These are phyloP conservation scores for Mycosphaerelloides madeirae DNA, from an alignment of 2,329 filamentous ascomycete species.

Conservation along the genomic window DNA sequence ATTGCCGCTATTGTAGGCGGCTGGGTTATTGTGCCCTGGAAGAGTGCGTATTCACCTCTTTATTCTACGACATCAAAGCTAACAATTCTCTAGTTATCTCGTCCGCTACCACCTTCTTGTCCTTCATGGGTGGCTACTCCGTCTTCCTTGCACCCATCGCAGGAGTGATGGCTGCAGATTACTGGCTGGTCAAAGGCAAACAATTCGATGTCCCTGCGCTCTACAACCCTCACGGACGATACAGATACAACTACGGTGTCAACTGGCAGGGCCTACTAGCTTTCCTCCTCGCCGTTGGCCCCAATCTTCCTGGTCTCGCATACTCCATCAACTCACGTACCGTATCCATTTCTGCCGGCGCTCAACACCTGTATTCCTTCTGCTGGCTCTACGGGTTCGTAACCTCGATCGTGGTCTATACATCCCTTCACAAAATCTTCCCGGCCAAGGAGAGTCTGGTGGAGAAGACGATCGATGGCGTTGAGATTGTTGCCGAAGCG, in stretches of 20 bases:
- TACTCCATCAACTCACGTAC: constrained; percentile 37
- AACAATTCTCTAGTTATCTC: too few species aligned
- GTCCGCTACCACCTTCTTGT: constrained; percentile 33
- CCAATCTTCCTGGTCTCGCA: constrained; percentile 53
- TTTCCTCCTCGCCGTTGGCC: constrained; percentile 53
- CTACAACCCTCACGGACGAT: constrained; percentile 48
- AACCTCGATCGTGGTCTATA: constrained; percentile 52
- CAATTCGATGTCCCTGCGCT: constrained; percentile 50
- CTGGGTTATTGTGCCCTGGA: constrained; percentile 35
- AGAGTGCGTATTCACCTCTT: too few species aligned
- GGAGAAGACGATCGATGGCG: constrained; percentile 10
- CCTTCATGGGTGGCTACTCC: constrained; percentile 58
- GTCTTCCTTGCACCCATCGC: constrained; percentile 62
- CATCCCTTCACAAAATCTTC: constrained; percentile 43
- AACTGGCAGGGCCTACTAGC: constrained; percentile 58
- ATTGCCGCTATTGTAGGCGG: constrained; percentile 35
- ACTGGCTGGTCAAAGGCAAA: constrained; percentile 50
- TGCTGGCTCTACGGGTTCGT: constrained; percentile 61
- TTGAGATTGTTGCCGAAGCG: constrained; percentile 8
- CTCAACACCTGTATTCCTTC: constrained; percentile 54
- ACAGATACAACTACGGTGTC: constrained; percentile 48
- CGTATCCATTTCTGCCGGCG: constrained; percentile 41
- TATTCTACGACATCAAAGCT: too few species aligned
- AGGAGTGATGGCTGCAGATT: constrained; percentile 56
- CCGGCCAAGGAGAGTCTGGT: constrained; percentile 48